Percentiles rank a stretch among this genome's conserved stretches.
Evolutionary conservation across 345 rosid genomes (phyloP).

Genomic region (Erodium maritimum): DNA sequence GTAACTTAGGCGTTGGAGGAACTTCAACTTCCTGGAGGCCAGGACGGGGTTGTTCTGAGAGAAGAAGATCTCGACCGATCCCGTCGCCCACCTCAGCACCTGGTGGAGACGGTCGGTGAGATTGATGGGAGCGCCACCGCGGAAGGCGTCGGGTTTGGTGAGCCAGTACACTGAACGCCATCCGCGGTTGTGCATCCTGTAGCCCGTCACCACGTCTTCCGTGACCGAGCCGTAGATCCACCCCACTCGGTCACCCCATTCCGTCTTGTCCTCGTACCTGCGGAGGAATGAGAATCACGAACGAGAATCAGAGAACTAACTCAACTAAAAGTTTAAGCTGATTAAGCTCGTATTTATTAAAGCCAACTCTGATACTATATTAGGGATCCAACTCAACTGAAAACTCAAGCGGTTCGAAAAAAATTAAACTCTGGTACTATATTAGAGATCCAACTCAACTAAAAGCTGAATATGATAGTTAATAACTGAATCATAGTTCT

Average conservation of each 20-base stretch:
- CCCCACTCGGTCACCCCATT: slow-evolving; percentile 94
- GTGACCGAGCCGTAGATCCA: slow-evolving; percentile 98
- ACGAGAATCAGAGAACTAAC: not conserved
- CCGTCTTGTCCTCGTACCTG: slow-evolving; percentile 95
- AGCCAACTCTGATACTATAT: too few relatives aligned
- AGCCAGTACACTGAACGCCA: slow-evolving; percentile 92
- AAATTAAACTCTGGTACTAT: too few relatives aligned
- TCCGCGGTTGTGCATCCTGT: slow-evolving; percentile 96
- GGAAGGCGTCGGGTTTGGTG: slow-evolving; percentile 79
- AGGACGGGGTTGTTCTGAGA: slow-evolving; percentile 84
- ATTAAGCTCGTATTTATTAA: too few relatives aligned
- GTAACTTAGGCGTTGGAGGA: slow-evolving; percentile 78
- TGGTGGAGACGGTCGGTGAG: slow-evolving; percentile 90
- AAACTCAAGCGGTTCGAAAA: too few relatives aligned
- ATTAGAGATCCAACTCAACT: too few relatives aligned
- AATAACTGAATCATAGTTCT: too few relatives aligned
- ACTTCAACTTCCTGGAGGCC: slow-evolving; percentile 44
- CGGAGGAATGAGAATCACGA: not conserved
- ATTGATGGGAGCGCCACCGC: slow-evolving; percentile 89
- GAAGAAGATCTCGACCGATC: slow-evolving; percentile 92
- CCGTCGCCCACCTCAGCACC: slow-evolving; percentile 94
- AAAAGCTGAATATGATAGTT: too few relatives aligned
- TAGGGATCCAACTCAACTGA: too few relatives aligned
- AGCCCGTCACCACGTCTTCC: slow-evolving; percentile 95
- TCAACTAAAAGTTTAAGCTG: too few relatives aligned